Evolutionary conservation across 345 rosid species (phyloP).

Genomic region (Salix exigua): DNA sequence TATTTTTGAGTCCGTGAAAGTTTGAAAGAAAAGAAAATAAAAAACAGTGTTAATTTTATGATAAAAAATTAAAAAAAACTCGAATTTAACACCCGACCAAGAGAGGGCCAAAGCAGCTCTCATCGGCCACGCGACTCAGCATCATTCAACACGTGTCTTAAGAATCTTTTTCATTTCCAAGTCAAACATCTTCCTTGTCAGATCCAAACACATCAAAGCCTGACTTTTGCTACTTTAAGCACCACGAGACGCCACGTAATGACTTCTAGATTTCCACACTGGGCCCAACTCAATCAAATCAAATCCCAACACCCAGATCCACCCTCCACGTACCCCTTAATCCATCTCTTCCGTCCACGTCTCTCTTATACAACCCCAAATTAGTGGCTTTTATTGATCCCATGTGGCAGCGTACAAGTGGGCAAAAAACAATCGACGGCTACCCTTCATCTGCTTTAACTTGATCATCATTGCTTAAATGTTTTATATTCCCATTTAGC

Average conservation of each 20-base stretch:
- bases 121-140: slow-evolving; percentile 3
- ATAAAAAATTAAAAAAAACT: too few species aligned
- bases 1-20: too few species aligned
- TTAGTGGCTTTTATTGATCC: slow-evolving; percentile 7
- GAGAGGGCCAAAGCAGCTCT: slow-evolving; percentile 7
- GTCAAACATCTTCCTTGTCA: slow-evolving; percentile 21
- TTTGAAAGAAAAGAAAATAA: too few species aligned
- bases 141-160: slow-evolving; percentile 20
- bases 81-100: slow-evolving; percentile 7
- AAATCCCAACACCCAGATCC: slow-evolving; percentile 20
- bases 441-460: slow-evolving; percentile 1
- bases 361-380: not conserved
- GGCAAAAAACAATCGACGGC: slow-evolving; percentile 18
- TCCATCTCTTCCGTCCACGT: slow-evolving; percentile 27
- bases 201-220: slow-evolving; percentile 2
- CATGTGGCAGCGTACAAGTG: slow-evolving; percentile 37
- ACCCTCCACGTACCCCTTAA: slow-evolving; percentile 32
- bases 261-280: slow-evolving; percentile 9
- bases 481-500: not conserved
- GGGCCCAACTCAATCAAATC: slow-evolving; percentile 12
- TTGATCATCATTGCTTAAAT: not conserved
- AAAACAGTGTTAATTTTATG: too few species aligned
- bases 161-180: not conserved
- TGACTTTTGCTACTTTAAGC: not conserved
- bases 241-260: slow-evolving; percentile 32